Evolutionary conservation across 2,329 filamentous ascomycete species (phyloP), one percentile per base, ranked within the genome.

Genomic region (Aureobasidium sp.): DNA sequence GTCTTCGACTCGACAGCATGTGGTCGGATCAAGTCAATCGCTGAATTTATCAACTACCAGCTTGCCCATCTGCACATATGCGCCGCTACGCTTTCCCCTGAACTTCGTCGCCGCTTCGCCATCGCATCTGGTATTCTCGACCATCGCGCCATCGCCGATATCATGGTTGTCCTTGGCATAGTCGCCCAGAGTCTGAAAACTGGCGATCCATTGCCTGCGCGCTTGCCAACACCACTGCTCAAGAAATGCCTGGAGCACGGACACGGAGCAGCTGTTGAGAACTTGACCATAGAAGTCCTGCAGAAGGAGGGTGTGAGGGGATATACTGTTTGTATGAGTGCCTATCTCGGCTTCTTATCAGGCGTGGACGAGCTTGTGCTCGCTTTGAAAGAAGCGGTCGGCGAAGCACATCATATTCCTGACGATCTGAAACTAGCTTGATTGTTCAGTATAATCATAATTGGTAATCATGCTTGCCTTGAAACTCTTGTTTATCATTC

Each of bases 141-240:
- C 34, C 75, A 80, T 17, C 69, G 71, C 1, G 71, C 71, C n/a
- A 76, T 82, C 11, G 79, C 77, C 3, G 79, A 81, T 31, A 65
- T 80, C 56, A 83, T 82, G 80, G 78, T 78, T 0, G 78, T 82
- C 2, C 66, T 82, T 0, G 71, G 70, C 1, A 74, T 82, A 3
- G 67, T 80, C 7, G 78, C 80, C 53, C 78, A 81, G 55, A 70
- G 78, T 1, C 67, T 83, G 15, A 74, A 77, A 22, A 81, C 78
- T 0, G 80, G 78, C 0, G 74, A 76, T n/a, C 73, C 80, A 0
- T 66, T 81, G 0, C 80, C 80, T 0, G 77, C 79, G 57, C 70
- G 79, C 2, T 65, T 82, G 0, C 80, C 80, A 0, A 75, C 77
- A 1, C 80, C 80, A 2, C 65, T 82, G 25, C 66, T 80, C 1